A percentile compares a stretch with the other conserved stretches of the same genome.
phyloP scores from a whole-genome alignment of 2,329 filamentous ascomycete genomes.

The Pyrenochaeta sp. region DNA sequence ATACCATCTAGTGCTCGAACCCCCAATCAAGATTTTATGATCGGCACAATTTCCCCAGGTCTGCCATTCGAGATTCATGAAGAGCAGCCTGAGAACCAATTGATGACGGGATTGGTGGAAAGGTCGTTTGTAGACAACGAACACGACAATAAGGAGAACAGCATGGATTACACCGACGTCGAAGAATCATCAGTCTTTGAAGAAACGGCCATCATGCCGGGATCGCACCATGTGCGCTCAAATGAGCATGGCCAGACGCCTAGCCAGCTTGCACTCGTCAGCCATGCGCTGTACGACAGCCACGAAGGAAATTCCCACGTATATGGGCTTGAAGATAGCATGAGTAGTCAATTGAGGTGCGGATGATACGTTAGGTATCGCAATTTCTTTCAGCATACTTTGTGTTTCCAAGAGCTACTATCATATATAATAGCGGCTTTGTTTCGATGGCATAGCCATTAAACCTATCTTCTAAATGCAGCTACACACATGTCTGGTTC shows the following conservation, averaged over 20 bases:
- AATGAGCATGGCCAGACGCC: constrained; percentile 9
- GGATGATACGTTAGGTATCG: no score
- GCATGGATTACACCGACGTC: constrained; percentile 5
- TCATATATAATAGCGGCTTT: no score
- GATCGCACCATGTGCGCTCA: constrained; percentile 15
- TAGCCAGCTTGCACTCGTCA: constrained; percentile 6
- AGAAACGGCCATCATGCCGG: constrained; percentile 21
- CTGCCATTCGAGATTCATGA: constrained; percentile 23
- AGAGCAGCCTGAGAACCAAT: constrained; percentile 27
- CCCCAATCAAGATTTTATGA: no score
- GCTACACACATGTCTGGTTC: no score
- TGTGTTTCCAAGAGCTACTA: no score
- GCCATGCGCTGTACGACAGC: constrained; percentile 11
- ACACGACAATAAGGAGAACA: constrained; percentile 33
- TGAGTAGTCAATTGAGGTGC: constrained; percentile 7
- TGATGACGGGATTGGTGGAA: constrained; percentile 21
- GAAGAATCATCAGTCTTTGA: constrained; percentile 5
- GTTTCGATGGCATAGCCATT: no score
- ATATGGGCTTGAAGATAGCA: constrained; percentile 24
- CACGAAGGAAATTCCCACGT: constrained; percentile 4
- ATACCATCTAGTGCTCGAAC: constrained; percentile 3
- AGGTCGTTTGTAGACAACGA: constrained; percentile 25
- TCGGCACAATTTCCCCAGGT: constrained; percentile 8
- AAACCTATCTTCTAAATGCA: no score
- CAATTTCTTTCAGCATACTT: no score